Evolutionary conservation across 768 basidiomycete species (phyloP).

Genomic region (Boletus pseudo-olivaceus): DNA sequence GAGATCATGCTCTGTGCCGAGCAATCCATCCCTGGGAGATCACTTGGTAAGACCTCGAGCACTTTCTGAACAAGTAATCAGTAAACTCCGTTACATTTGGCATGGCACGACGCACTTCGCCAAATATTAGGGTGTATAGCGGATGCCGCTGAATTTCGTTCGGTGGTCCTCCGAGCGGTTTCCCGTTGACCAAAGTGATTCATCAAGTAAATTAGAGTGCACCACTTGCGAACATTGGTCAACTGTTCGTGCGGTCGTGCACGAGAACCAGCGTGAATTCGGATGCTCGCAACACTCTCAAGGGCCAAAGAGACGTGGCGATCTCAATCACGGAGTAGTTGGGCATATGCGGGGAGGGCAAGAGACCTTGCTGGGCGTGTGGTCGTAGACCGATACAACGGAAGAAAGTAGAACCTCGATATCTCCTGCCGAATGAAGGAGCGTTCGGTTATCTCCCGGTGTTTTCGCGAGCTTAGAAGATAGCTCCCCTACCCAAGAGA

Average conservation of each 20-base stretch:
- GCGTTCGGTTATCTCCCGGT: not conserved
- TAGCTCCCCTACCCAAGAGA: conserved; percentile 37
- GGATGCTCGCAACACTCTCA: conserved; percentile 19
- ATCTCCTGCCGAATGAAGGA: conserved; percentile 26
- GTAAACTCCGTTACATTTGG: not conserved
- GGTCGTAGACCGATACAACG: conserved; percentile 30
- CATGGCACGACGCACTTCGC: conserved; percentile 23
- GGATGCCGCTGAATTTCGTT: conserved; percentile 29
- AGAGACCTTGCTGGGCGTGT: conserved; percentile 18
- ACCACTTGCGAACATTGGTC: conserved; percentile 27
- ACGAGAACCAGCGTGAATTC: conserved; percentile 30
- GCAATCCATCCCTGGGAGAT: conserved; percentile 1
- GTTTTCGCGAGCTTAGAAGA: conserved; percentile 14
- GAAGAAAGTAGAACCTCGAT: conserved; percentile 32
- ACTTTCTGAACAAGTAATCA: not conserved
- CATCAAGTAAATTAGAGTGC: conserved; percentile 40
- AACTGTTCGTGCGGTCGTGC: conserved; percentile 14
- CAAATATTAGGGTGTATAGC: conserved; percentile 36
- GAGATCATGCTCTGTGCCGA: not conserved
- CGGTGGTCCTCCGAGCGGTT: conserved; percentile 38
- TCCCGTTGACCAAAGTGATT: conserved; percentile 42
- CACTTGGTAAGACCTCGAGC: not conserved
- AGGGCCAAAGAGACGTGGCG: conserved; percentile 31
- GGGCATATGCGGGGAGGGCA: conserved; percentile 8
- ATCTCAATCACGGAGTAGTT: conserved; percentile 31